These are phyloP conservation scores for Ascobolus immersus DNA, from an alignment of 495 filamentous ascomycete species.

Conservation along the genomic window DNA sequence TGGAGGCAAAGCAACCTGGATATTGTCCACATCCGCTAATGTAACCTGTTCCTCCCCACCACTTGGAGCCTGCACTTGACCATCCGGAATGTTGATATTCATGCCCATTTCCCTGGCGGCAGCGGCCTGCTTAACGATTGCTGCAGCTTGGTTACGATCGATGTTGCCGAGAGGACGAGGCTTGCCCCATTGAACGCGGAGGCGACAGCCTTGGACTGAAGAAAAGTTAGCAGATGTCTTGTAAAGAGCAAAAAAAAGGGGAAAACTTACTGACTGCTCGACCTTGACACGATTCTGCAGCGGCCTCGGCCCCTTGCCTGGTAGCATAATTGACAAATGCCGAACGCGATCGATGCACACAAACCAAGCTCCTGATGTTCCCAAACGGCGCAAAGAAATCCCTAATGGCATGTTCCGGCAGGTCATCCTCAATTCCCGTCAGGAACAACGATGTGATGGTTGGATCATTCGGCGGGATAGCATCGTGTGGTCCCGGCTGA, in stretches of 20 bases:
- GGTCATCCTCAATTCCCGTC: constrained; percentile 85
- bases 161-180: constrained; percentile 75
- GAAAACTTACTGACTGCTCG: constrained; percentile 33
- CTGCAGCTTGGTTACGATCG: constrained; percentile 22
- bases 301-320: constrained; percentile 57
- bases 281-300: constrained; percentile 62
- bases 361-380: constrained; percentile 65
- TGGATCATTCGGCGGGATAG: constrained; percentile 52
- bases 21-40: too few species aligned
- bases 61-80: too few species aligned
- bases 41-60: too few species aligned
- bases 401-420: constrained; percentile 73
- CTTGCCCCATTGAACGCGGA: constrained; percentile 73
- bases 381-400: constrained; percentile 76
- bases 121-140: constrained; percentile 10
- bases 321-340: constrained; percentile 84
- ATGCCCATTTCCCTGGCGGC: too few species aligned
- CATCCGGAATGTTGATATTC: too few species aligned
- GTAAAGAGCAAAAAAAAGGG: neutral
- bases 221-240: neutral
- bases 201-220: constrained; percentile 43
- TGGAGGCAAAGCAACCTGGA: too few species aligned
- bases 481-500: constrained; percentile 51
- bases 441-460: constrained; percentile 80
- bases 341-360: constrained; percentile 87